These are phyloP conservation scores for Solanum hybrid DNA, from an alignment of 305 asterid genomes.

Conservation along the genomic window DNA sequence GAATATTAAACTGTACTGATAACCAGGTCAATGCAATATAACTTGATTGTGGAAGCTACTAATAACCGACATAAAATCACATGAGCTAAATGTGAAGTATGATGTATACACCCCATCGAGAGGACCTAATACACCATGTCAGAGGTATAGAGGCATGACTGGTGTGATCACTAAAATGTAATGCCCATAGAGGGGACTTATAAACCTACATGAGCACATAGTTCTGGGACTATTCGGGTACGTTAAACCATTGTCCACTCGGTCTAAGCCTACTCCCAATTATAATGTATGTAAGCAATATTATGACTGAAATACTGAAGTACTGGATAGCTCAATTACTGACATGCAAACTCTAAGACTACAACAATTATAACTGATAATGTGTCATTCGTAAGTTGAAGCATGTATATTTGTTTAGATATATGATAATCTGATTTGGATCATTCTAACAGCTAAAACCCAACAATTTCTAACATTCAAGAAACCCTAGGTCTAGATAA, in stretches of 20 bases:
- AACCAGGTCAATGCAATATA: neutral
- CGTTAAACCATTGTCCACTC: neutral
- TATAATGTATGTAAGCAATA: no score
- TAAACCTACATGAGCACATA: neutral
- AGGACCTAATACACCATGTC: neutral
- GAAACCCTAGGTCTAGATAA: neutral
- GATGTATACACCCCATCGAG: neutral
- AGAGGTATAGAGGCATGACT: neutral
- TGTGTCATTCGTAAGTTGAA: neutral
- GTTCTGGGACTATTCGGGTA: neutral
- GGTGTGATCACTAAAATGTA: neutral
- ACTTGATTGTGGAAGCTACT: neutral
- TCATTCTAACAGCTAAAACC: neutral
- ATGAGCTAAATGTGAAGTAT: neutral
- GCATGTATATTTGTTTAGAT: neutral
- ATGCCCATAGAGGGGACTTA: neutral
- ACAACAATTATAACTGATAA: neutral
- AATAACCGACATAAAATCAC: neutral
- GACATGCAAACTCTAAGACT: neutral
- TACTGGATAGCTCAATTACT: neutral
- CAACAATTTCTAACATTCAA: neutral
- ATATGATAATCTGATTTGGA: neutral
- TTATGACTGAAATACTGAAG: no score
- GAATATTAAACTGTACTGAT: neutral
- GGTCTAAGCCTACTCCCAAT: neutral